A percentile compares a stretch with the other conserved stretches of the same genome.
phyloP scores from a whole-genome alignment of 2,329 filamentous ascomycete species.

The Onygenales sp. region DNA sequence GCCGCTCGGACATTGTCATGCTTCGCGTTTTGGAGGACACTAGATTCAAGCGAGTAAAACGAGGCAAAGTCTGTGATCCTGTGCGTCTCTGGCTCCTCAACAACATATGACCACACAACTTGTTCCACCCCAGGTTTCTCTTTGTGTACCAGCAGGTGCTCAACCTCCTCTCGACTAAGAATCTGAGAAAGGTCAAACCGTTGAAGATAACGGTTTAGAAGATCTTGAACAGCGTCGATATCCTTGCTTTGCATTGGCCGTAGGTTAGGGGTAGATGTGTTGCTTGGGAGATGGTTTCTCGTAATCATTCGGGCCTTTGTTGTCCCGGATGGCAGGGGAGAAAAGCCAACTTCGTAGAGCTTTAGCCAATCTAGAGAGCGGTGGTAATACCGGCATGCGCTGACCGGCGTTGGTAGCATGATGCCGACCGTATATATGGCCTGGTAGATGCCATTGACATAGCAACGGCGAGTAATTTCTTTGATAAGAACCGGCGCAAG shows the following conservation, averaged over 20 bases:
- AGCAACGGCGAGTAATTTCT: constrained; percentile 89
- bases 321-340: constrained; percentile 70
- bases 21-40: constrained; percentile 72
- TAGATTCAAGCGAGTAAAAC: constrained; percentile 91
- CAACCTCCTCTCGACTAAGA: constrained; percentile 69
- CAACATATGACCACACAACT: constrained; percentile 89
- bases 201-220: constrained; percentile 67
- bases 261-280: constrained; percentile 63
- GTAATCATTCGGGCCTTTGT: constrained; percentile 78
- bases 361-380: constrained; percentile 92
- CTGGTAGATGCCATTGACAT: constrained; percentile 79
- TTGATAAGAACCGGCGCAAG: constrained; percentile 93
- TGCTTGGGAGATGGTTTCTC: constrained; percentile 72
- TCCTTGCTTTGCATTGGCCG: constrained; percentile 74
- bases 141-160: constrained; percentile 78
- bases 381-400: constrained; percentile 92
- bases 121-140: constrained; percentile 57
- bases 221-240: constrained; percentile 60
- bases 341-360: constrained; percentile 90
- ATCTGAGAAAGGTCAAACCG: constrained; percentile 78
- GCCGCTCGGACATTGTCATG: constrained; percentile 76
- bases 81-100: constrained; percentile 60
- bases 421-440: constrained; percentile 93
- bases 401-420: constrained; percentile 82
- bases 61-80: constrained; percentile 96